A percentile compares a stretch with the other conserved stretches of the same genome.
Conservation (phyloP, 1,139 yeast genomes). For the Suhomyces terraborum region DNA sequence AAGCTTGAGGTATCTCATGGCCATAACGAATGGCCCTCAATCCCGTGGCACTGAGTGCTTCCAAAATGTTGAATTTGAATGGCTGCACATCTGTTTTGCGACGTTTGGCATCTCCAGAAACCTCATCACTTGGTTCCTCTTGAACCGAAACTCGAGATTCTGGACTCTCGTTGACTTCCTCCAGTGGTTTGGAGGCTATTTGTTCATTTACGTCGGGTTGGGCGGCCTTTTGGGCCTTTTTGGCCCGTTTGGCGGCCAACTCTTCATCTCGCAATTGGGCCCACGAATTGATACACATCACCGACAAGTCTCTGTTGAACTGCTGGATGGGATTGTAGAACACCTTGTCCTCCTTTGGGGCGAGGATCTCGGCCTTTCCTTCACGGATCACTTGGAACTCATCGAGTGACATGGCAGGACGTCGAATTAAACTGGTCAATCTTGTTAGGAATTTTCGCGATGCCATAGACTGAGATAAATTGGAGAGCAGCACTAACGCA, state of each 20-base stretch:
- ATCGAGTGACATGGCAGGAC: constrained; percentile 16
- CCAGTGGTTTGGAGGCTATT: neutral
- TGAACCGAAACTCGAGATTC: neutral
- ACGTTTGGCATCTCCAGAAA: constrained; percentile 2
- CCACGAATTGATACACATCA: constrained; percentile 86
- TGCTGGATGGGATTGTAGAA: constrained; percentile 97
- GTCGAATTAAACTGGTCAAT: constrained; percentile 1
- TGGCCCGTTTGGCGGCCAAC: constrained; percentile 20
- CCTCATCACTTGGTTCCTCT: neutral
- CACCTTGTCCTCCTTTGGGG: constrained; percentile 78
- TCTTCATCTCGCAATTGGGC: constrained; percentile 44
- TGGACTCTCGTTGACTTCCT: neutral
- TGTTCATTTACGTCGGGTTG: constrained; percentile 15
- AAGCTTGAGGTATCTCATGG: constrained; percentile 77
- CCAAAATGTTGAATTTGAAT: constrained; percentile 60
- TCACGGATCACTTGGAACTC: constrained; percentile 61
- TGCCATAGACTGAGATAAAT: constrained; percentile 4
- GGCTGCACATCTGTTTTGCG: constrained; percentile 5
- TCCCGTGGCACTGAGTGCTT: constrained; percentile 94
- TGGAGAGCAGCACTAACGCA: too few species aligned
- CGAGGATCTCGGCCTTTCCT: constrained; percentile 78
- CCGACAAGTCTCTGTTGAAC: constrained; percentile 89
- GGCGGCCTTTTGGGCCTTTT: constrained; percentile 21
- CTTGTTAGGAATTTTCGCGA: constrained; percentile 8
- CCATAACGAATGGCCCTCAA: constrained; percentile 91